These are phyloP conservation scores for Zizania palustris DNA, from an alignment of 202 grass and related monocot genomes.

Conservation along the genomic window DNA sequence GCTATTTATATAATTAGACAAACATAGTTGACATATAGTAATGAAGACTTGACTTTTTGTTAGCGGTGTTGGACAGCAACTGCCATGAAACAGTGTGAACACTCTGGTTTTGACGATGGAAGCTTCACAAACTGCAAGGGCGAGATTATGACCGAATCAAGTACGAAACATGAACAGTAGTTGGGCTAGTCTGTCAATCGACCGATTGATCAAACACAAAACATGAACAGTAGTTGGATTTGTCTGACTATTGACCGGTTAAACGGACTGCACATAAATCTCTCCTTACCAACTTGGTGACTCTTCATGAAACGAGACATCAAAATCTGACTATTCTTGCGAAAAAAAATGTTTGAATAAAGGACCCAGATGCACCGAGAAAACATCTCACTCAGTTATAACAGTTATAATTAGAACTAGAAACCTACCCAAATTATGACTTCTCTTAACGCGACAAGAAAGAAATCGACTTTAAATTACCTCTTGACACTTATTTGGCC, in stretches of 20 bases:
- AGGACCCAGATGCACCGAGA: constrained; percentile 4
- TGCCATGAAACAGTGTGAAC: not conserved
- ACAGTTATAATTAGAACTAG: not conserved
- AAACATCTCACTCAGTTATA: not conserved
- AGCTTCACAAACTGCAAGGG: not conserved
- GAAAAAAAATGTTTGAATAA: not conserved
- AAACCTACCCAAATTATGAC: not conserved
- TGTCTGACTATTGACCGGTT: constrained; percentile 15
- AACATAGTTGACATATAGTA: constrained; percentile 11
- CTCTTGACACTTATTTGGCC: too few relatives aligned
- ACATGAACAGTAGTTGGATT: constrained; percentile 9
- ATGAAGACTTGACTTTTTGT: constrained; percentile 17
- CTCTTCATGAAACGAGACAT: constrained; percentile 23
- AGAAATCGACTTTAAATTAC: too few relatives aligned
- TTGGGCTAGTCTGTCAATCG: constrained; percentile 8
- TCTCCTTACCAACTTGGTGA: constrained; percentile 31
- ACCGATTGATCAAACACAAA: constrained; percentile 23
- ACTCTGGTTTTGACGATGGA: constrained; percentile 25
- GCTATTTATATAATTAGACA: constrained; percentile 11
- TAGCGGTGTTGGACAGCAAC: not conserved
- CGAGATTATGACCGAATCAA: constrained; percentile 16
- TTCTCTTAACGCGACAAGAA: not conserved
- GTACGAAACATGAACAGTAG: not conserved
- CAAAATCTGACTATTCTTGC: not conserved
- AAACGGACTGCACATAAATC: constrained; percentile 26